These are phyloP conservation scores for Lachnellula willkommii DNA, from an alignment of 2,329 filamentous ascomycete species.

Conservation along the genomic window DNA sequence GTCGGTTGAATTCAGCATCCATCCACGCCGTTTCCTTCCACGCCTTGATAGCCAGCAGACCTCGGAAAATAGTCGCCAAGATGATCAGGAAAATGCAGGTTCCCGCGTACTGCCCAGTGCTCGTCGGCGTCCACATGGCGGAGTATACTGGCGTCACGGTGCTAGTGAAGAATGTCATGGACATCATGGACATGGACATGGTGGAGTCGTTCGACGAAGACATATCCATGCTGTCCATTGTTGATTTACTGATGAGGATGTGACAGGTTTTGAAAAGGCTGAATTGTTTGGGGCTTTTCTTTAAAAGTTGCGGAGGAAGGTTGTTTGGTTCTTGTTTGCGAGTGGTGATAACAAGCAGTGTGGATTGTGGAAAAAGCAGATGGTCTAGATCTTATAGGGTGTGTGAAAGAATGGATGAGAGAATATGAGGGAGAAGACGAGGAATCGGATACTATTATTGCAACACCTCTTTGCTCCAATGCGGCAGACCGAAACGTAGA, in stretches of 20 bases:
- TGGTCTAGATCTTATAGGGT: not conserved
- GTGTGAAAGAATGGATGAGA: not conserved
- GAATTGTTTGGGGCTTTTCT: conserved; percentile 2
- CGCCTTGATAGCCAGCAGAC: conserved; percentile 66
- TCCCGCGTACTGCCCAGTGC: conserved; percentile 69
- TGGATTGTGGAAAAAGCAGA: not conserved
- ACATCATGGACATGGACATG: conserved; percentile 40
- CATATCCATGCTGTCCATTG: conserved; percentile 9
- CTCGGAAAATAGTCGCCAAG: conserved; percentile 64
- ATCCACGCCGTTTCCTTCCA: conserved; percentile 60
- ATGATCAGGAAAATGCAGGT: conserved; percentile 88
- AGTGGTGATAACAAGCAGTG: conserved; percentile 1
- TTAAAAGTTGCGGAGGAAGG: conserved; percentile 6
- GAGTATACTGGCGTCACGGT: conserved; percentile 62
- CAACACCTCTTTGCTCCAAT: not conserved
- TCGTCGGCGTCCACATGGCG: conserved; percentile 65
- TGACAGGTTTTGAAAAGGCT: not conserved
- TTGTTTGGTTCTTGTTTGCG: conserved; percentile 1
- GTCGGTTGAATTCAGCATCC: conserved; percentile 64
- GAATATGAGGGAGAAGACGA: conserved; percentile 1
- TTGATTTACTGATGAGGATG: conserved; percentile 3
- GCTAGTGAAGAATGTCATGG: conserved; percentile 60
- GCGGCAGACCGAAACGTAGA: not conserved
- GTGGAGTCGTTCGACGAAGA: conserved; percentile 44
- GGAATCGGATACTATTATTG: not conserved